These are phyloP conservation scores for Boletus insuetus DNA, from an alignment of 768 basidiomycete genomes.

Conservation along the genomic window DNA sequence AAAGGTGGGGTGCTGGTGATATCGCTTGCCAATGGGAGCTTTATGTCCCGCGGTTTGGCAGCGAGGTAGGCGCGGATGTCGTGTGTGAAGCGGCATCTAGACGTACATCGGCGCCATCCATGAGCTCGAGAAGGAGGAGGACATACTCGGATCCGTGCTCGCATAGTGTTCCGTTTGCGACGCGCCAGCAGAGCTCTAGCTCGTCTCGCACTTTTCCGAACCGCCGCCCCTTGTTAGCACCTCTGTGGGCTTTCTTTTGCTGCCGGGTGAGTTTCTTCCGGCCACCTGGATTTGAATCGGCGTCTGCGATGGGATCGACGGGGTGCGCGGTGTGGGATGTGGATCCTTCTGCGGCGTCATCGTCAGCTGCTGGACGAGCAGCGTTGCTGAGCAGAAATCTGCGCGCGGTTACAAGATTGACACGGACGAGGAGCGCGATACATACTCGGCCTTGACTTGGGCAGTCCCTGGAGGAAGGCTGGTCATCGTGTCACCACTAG, in stretches of 20 bases:
- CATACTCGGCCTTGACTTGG: conserved; percentile 52
- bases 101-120: not conserved
- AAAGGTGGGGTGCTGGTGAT: conserved; percentile 53
- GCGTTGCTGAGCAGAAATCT: conserved; percentile 41
- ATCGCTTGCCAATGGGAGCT: conserved; percentile 45
- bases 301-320: conserved; percentile 34
- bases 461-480: conserved; percentile 44
- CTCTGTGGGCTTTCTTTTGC: conserved; percentile 70
- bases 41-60: conserved; percentile 72
- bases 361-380: conserved; percentile 38
- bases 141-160: conserved; percentile 65
- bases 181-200: conserved; percentile 76
- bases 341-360: conserved; percentile 64
- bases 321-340: conserved; percentile 33
- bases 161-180: conserved; percentile 70
- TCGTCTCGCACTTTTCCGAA: conserved; percentile 80
- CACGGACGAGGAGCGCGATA: not conserved
- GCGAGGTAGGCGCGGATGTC: conserved; percentile 73
- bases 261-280: conserved; percentile 52
- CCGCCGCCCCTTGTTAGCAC: conserved; percentile 80
- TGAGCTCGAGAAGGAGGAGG: not conserved
- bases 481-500: conserved; percentile 2
- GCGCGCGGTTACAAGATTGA: not conserved
- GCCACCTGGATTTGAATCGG: conserved; percentile 22
- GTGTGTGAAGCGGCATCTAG: conserved; percentile 78